These are phyloP conservation scores for Kwoniella pini DNA, from an alignment of 768 basidiomycete genomes.

Conservation along the genomic window DNA sequence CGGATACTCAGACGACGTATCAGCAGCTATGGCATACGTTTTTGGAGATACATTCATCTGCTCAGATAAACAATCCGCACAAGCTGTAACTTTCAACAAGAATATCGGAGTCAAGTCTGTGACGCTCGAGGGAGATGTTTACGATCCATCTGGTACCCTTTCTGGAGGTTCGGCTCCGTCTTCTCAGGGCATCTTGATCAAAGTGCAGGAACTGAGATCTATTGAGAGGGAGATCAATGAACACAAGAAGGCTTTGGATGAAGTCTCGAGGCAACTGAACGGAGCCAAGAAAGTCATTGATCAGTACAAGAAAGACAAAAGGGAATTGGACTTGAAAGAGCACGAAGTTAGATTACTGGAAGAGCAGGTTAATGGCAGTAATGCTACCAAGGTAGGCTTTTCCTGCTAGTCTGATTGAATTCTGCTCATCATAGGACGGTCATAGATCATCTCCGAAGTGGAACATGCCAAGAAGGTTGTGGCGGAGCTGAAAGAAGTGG, in stretches of 20 bases:
- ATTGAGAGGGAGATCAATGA: slow-evolving; percentile 65
- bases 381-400: slow-evolving; percentile 74
- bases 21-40: slow-evolving; percentile 86
- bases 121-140: slow-evolving; percentile 90
- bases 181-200: slow-evolving; percentile 68
- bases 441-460: slow-evolving; percentile 76
- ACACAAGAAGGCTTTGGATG: slow-evolving; percentile 59
- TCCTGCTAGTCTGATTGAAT: neutral
- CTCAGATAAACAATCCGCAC: slow-evolving; percentile 81
- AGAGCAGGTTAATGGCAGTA: slow-evolving; percentile 83
- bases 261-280: slow-evolving; percentile 63
- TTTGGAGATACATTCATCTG: slow-evolving; percentile 93
- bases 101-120: slow-evolving; percentile 75
- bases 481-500: slow-evolving; percentile 51
- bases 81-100: slow-evolving; percentile 78
- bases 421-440: neutral
- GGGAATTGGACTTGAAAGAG: slow-evolving; percentile 82
- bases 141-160: slow-evolving; percentile 92
- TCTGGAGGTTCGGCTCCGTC: slow-evolving; percentile 86
- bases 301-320: slow-evolving; percentile 58
- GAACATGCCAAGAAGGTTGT: slow-evolving; percentile 70
- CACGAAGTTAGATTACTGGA: slow-evolving; percentile 81
- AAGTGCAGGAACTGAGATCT: slow-evolving; percentile 77
- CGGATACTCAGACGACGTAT: slow-evolving; percentile 75
- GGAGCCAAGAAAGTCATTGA: slow-evolving; percentile 56